Conservation (phyloP, 371 early-diverging fungal species). For the Mortierella sp. region DNA sequence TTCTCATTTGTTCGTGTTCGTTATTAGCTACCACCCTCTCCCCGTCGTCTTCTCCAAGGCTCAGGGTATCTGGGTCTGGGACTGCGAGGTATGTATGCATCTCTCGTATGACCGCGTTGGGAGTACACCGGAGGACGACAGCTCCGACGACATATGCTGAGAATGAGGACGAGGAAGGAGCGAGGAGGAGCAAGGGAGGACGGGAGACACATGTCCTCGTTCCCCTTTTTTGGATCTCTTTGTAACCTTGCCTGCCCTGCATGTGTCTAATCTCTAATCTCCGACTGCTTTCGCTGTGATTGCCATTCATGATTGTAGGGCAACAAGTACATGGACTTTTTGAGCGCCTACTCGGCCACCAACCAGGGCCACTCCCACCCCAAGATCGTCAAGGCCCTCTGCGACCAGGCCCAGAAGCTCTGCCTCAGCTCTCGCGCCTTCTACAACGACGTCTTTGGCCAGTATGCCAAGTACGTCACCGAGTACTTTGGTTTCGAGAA, state of each 20-base stretch:
- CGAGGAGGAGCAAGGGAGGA: no score
- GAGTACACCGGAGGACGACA: no score
- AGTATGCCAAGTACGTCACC: constrained; percentile 91
- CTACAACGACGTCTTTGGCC: constrained; percentile 93
- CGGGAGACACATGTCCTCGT: no score
- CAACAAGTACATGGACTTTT: constrained; percentile 93
- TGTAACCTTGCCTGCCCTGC: neutral
- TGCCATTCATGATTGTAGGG: constrained; percentile 59
- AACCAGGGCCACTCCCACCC: constrained; percentile 99
- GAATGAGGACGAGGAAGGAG: no score
- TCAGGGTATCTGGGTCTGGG: constrained; percentile 93
- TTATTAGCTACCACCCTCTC: constrained; percentile 93
- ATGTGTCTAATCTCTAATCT: neutral
- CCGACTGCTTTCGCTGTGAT: neutral
- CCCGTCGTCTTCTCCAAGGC: constrained; percentile 94
- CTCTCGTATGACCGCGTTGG: neutral
- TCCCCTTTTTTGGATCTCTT: no score
- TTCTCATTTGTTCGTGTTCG: neutral
- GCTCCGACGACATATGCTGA: no score
- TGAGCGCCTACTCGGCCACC: constrained; percentile 96
- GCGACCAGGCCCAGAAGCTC: constrained; percentile 88
- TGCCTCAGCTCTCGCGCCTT: constrained; percentile 95
- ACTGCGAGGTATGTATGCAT: constrained; percentile 77
- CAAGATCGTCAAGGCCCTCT: constrained; percentile 91
- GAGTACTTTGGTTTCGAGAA: constrained; percentile 96